These are phyloP conservation scores for Haplosporangium gracile DNA, from an alignment of 192 early-diverging fungal genomes.

Conservation along the genomic window DNA sequence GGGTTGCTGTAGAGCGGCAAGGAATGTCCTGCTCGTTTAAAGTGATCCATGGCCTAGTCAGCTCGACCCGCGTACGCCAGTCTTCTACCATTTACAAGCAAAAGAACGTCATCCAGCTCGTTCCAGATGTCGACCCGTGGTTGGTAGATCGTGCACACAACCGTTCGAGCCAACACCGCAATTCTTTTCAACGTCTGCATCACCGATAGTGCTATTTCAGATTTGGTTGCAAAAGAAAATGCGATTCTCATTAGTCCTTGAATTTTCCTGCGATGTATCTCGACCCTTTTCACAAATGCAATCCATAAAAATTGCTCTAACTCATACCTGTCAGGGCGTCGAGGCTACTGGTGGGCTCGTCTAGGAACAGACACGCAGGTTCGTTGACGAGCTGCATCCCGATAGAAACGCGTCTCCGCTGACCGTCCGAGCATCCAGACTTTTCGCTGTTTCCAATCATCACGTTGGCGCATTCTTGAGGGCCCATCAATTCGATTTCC, in stretches of 20 bases:
- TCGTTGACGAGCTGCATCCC: conserved; percentile 82
- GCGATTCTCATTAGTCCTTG: too few relatives aligned
- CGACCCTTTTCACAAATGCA: too few relatives aligned
- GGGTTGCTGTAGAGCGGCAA: conserved; percentile 10
- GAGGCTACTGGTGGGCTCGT: conserved; percentile 74
- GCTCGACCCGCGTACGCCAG: conserved; percentile 17
- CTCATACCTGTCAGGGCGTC: conserved; percentile 61
- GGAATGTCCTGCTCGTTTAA: conserved; percentile 15
- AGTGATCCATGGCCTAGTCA: background rate
- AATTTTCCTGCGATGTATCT: too few relatives aligned
- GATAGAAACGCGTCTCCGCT: conserved; percentile 85
- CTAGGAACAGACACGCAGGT: conserved; percentile 79
- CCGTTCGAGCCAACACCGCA: conserved; percentile 41
- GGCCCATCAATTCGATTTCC: conserved; percentile 75
- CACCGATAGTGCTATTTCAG: conserved; percentile 4
- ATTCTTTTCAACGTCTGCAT: conserved; percentile 18
- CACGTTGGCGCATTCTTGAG: conserved; percentile 71
- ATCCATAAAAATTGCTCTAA: background rate
- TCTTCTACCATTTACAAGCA: conserved; percentile 70
- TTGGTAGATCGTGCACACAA: conserved; percentile 91
- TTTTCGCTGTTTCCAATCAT: conserved; percentile 66
- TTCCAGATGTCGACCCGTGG: conserved; percentile 80
- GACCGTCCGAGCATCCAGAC: conserved; percentile 81
- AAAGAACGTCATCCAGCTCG: conserved; percentile 82
- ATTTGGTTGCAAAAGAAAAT: too few relatives aligned